Percentiles rank a stretch among this genome's conserved stretches.
Conservation (phyloP, 2,329 filamentous ascomycete species). For the Verticillium dahliae region DNA sequence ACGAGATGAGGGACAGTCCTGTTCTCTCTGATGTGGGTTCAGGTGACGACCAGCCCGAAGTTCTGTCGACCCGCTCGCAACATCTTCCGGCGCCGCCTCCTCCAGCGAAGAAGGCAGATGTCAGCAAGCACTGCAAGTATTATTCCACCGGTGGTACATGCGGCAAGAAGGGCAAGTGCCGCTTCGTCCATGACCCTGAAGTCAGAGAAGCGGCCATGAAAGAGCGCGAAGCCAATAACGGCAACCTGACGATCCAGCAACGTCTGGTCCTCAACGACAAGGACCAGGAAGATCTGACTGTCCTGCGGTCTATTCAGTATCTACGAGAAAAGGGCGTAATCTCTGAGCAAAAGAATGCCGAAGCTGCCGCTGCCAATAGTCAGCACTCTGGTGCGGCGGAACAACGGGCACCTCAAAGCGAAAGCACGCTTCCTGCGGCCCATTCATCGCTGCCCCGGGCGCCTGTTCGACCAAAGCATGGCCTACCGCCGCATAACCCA, state of each 20-base stretch:
- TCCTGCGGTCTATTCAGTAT: constrained; percentile 60
- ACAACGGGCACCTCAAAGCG: constrained; percentile 1
- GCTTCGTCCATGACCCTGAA: constrained; percentile 61
- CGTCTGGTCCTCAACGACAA: constrained; percentile 61
- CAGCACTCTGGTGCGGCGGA: constrained; percentile 10
- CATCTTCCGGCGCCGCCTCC: constrained; percentile 28
- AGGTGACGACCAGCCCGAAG: constrained; percentile 54
- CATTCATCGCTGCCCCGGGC: constrained; percentile 28
- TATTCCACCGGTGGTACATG: constrained; percentile 62
- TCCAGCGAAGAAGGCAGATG: constrained; percentile 50
- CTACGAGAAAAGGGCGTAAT: constrained; percentile 54
- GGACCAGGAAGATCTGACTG: constrained; percentile 59
- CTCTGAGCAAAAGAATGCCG: constrained; percentile 19
- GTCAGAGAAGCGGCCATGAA: constrained; percentile 57
- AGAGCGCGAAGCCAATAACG: constrained; percentile 59
- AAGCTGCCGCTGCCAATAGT: constrained; percentile 10
- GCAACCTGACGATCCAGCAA: constrained; percentile 59
- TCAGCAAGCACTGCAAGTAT: constrained; percentile 64
- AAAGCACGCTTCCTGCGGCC: constrained; percentile 27
- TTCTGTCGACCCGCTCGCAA: constrained; percentile 42
- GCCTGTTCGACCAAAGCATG: constrained; percentile 18
- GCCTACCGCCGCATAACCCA: constrained; percentile 22
- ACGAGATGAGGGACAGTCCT: constrained; percentile 53
- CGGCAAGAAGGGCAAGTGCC: constrained; percentile 70
- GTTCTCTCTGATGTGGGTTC: constrained; percentile 36